Evolutionary conservation across 1,284 basidiomycete genomes (phyloP), one percentile per base, ranked within the genome.

Genomic region (Anthracocystis walkeri): DNA sequence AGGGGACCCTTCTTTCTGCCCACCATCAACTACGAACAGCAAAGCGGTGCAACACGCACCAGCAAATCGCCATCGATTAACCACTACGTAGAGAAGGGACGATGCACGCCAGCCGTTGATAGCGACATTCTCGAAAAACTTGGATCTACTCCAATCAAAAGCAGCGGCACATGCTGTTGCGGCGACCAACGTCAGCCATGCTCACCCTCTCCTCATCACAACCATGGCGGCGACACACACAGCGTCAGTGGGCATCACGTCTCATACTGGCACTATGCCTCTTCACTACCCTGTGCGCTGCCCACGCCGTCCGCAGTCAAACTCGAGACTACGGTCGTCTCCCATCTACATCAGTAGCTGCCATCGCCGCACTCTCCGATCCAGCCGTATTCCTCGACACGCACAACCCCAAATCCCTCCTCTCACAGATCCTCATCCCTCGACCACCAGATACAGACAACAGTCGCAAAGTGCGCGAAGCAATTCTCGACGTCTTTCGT

Each of bases 381-480:
- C 70, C 82, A 0, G 66, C 72, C 4, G 63, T 27, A 0, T 44
- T 62, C 23, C 63, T 85, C 46, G 77, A 83, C 59, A 50, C 63
- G 18, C 20, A 29, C 25, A 54, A 72, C 29, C 18, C 56, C 6
- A 33, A 60, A 12, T 83, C 82, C 8, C 70, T 83, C 16, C 75
- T 85, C 27, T 77, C 82, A 11, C 72, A 68, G 21, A 80, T 85
- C 46, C 71, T 85, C 44, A 79, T 84, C 11, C 83, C 83, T 2
- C 76, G 83, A n/a, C 75, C 78, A 7, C 71, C 82, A 12, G 82
- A 77, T 53, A 82, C 75, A 12, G 67, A 70, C 11, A 78, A 80
- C 65, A 78, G 66, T 54, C 68, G 74, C 31, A 57, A 61, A 7
- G 83, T 81, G 20, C 77, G 72, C 14, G 52, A 77, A 23, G 58